Percentiles rank a stretch among this genome's conserved stretches.
Conservation (phyloP, 768 basidiomycete genomes). For the Hirschioporus abietinus region DNA sequence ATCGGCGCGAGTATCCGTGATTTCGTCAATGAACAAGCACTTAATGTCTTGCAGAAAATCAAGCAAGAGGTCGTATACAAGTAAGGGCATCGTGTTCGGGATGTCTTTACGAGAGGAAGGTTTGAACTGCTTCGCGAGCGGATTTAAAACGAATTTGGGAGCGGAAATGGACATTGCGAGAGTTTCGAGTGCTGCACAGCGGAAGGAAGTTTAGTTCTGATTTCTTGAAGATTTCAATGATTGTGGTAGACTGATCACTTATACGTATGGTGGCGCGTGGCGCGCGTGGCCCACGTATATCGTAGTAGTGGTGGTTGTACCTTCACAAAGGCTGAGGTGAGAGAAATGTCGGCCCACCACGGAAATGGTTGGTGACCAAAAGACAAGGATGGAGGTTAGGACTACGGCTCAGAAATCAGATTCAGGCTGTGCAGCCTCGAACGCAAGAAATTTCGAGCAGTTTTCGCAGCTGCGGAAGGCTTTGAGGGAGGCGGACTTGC, state of each 20-base stretch:
- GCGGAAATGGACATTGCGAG: neutral
- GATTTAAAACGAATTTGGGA: neutral
- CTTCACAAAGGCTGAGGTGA: neutral
- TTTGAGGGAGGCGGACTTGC: neutral
- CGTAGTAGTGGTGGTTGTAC: neutral
- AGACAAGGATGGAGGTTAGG: neutral
- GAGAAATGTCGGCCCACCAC: neutral
- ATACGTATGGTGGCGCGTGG: neutral
- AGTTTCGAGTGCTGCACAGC: neutral
- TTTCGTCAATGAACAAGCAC: neutral
- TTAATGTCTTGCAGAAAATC: neutral
- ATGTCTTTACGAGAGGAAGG: neutral
- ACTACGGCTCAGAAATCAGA: neutral
- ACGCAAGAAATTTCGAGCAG: neutral
- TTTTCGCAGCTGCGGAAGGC: neutral
- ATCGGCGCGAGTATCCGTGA: neutral
- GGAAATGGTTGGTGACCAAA: neutral
- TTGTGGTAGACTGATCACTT: neutral
- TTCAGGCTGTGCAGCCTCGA: neutral
- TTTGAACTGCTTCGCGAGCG: neutral
- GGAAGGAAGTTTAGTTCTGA: neutral
- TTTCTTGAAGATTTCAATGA: neutral
- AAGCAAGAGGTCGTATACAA: neutral
- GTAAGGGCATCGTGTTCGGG: neutral
- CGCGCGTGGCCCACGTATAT: no score